Evolutionary conservation across 1,139 yeast genomes (phyloP), one percentile per base, ranked within the genome.

Genomic region (Kazachstania sp.): DNA sequence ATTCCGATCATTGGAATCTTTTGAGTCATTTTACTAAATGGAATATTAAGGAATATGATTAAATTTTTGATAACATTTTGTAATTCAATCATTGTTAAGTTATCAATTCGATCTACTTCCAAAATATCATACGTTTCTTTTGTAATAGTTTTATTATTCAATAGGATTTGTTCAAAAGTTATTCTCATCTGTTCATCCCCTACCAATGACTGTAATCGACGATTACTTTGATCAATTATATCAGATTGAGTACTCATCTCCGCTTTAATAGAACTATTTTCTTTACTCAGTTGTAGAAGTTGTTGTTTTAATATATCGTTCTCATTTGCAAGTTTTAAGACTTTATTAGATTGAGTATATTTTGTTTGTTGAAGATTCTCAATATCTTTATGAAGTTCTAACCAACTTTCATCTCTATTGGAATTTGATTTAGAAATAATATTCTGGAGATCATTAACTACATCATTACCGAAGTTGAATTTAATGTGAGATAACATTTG

Each of bases 11-110:
- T 44, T 6, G 66, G 57, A n/a, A 60, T 43, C 43, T 54, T 58
- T 35, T 54, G 53, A 13, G 59, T 52, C 13, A 66, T 45, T 39
- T 59, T 56, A n/a, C 59, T 47, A 9, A 59, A 50, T n/a, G 70
- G 69, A 12, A 62, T 57, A n/a, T 61, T 65, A 23, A 67, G 54
- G 11, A 57, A 47, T 9, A 63, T 44, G 4, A 63, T 46, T 28
- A 67, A 45, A 34, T 60, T 60, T 48, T 66, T 66, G 15, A 67
- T 48, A 5, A 61, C 49, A 45, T 67, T 66, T 45, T 60, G 66
- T 20, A 64, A 55, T 37, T 62, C 60, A 11, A 54, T 50, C 12
- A 54, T 46, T 19, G 53, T 52, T 44, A 61, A 40, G 3, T 47
- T 40, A 39, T 66, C 68, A 4, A 67, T 57, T 5, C 46, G 39